Conservation (phyloP, 2,329 filamentous ascomycete species). For the Ophiocordyceps unilateralis region DNA sequence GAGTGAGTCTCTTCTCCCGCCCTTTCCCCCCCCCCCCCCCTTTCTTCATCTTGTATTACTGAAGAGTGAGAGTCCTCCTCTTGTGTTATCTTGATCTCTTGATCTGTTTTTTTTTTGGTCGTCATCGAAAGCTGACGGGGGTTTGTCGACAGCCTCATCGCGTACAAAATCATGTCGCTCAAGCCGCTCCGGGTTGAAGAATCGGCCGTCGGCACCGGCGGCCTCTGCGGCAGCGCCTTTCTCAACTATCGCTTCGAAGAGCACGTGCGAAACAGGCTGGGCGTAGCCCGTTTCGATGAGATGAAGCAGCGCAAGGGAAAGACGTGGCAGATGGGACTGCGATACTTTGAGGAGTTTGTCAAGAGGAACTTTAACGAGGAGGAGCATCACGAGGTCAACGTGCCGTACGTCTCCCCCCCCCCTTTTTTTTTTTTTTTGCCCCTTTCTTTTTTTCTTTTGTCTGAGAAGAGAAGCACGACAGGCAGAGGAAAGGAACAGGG, state of each 20-base stretch:
- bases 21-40: too few species aligned
- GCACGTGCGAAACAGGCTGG: constrained; percentile 51
- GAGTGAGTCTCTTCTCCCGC: constrained; percentile 30
- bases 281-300: constrained; percentile 47
- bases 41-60: background rate
- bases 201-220: constrained; percentile 63
- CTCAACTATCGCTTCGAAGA: constrained; percentile 71
- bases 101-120: background rate
- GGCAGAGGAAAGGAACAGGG: too few species aligned
- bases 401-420: constrained; percentile 40
- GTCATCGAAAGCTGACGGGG: constrained; percentile 18
- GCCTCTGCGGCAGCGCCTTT: constrained; percentile 62
- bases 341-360: constrained; percentile 72
- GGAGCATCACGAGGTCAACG: constrained; percentile 59
- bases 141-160: too few species aligned
- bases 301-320: constrained; percentile 66
- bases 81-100: background rate
- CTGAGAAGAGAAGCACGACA: background rate
- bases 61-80: too few species aligned
- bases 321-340: constrained; percentile 63
- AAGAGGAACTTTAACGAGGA: constrained; percentile 73
- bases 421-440: background rate
- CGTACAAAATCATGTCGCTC: constrained; percentile 62
- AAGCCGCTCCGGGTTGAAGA: constrained; percentile 59
- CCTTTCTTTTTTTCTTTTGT: background rate